Evolutionary conservation across 2,329 filamentous ascomycete species (phyloP).

Genomic region (Helotiales sp.): DNA sequence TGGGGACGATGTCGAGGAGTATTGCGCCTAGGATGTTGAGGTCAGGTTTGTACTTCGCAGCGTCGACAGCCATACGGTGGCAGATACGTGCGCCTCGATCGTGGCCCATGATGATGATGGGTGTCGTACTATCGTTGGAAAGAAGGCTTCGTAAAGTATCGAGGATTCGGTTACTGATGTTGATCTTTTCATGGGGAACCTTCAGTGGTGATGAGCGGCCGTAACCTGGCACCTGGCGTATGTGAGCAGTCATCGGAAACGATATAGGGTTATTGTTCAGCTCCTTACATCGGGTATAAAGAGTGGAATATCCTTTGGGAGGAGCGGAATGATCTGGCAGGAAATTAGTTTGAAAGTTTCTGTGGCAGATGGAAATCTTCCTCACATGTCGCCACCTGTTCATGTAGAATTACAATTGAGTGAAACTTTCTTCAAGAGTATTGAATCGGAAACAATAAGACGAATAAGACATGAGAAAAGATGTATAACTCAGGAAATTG

Average conservation of each 20-base stretch:
- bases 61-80: slow-evolving; percentile 46
- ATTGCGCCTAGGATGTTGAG: slow-evolving; percentile 41
- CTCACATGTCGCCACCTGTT: slow-evolving; percentile 25
- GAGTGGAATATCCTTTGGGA: slow-evolving; percentile 42
- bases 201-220: slow-evolving; percentile 41
- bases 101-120: slow-evolving; percentile 48
- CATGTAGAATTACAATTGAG: too few relatives aligned
- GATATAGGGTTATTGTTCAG: too few relatives aligned
- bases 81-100: slow-evolving; percentile 50
- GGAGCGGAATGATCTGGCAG: slow-evolving; percentile 38
- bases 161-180: slow-evolving; percentile 44
- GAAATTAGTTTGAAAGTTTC: neutral
- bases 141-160: slow-evolving; percentile 39
- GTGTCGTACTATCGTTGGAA: slow-evolving; percentile 11
- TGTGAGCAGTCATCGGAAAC: too few relatives aligned
- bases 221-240: slow-evolving; percentile 44
- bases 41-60: slow-evolving; percentile 28
- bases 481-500: too few relatives aligned
- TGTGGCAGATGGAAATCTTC: neutral
- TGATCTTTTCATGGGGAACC: slow-evolving; percentile 39
- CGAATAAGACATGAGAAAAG: too few relatives aligned
- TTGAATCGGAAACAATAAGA: too few relatives aligned
- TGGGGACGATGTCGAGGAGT: slow-evolving; percentile 51
- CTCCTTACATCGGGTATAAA: slow-evolving; percentile 45
- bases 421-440: too few relatives aligned